These are phyloP conservation scores for Beauveria rudraprayagi DNA, from an alignment of 2,329 filamentous ascomycete species.

Conservation along the genomic window DNA sequence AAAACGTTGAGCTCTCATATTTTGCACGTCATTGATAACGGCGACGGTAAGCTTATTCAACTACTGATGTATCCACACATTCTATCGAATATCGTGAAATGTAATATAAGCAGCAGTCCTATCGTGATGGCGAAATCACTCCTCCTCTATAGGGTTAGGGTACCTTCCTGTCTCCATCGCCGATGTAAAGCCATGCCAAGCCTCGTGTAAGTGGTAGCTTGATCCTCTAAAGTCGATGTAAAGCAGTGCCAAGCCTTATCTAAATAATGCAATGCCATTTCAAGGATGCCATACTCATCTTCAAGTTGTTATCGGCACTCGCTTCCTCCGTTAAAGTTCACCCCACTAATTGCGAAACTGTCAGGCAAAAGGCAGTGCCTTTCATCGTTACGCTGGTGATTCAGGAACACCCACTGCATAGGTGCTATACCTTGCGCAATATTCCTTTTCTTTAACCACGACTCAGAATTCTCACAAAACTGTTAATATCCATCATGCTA, in stretches of 20 bases:
- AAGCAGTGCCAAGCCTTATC: neutral
- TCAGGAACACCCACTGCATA: neutral
- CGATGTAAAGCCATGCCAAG: neutral
- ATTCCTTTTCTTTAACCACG: neutral
- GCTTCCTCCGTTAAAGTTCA: neutral
- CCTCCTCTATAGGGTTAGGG: neutral
- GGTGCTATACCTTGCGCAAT: neutral
- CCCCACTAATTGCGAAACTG: neutral
- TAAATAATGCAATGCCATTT: neutral
- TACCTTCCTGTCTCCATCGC: neutral
- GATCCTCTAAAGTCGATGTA: neutral
- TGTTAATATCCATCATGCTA: neutral
- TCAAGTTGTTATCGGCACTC: neutral
- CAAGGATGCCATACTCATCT: neutral
- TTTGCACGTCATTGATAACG: neutral
- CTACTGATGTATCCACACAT: neutral
- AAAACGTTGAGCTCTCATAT: neutral
- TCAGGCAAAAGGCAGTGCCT: neutral
- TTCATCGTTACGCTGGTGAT: neutral
- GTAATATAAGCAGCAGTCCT: neutral
- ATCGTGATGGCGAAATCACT: neutral
- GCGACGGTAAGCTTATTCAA: neutral
- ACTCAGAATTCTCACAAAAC: neutral
- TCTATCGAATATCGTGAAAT: no score
- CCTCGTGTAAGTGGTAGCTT: neutral